phyloP scores from a whole-genome alignment of 805 yeast genomes.

The Saccharomycopsis fermentans region DNA sequence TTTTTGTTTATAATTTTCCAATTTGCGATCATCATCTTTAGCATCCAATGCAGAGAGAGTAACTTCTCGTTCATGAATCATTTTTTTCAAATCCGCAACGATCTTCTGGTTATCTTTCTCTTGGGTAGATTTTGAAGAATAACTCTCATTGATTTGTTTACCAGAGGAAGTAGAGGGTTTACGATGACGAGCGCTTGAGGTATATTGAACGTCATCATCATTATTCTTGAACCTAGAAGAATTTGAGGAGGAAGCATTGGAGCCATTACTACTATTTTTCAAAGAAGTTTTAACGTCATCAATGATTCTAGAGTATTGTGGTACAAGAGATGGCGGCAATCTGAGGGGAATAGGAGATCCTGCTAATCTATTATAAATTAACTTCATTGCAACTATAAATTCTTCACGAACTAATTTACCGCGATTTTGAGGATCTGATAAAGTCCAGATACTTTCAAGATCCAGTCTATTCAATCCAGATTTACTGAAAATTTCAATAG shows the following conservation, averaged over 20 bases:
- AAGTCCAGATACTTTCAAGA: constrained; percentile 83
- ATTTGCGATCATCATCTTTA: constrained; percentile 36
- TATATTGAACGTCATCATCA: constrained; percentile 58
- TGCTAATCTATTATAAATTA: constrained; percentile 81
- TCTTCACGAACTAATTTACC: constrained; percentile 84
- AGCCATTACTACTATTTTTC: not conserved
- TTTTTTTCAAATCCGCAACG: constrained; percentile 48
- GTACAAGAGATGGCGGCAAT: constrained; percentile 82
- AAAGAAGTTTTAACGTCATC: constrained; percentile 64
- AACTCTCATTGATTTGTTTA: constrained; percentile 28
- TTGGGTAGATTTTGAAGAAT: constrained; percentile 22
- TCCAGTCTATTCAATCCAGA: constrained; percentile 82
- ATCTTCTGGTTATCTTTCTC: constrained; percentile 22
- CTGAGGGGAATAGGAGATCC: constrained; percentile 77
- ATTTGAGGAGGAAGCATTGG: not conserved
- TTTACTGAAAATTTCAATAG: constrained; percentile 80
- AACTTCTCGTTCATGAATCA: constrained; percentile 62
- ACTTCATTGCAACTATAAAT: constrained; percentile 95
- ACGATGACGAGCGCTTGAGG: constrained; percentile 52
- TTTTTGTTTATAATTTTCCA: constrained; percentile 20
- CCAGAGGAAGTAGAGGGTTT: constrained; percentile 27
- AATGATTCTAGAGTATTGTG: constrained; percentile 71
- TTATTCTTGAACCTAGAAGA: constrained; percentile 57
- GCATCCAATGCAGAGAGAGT: constrained; percentile 63
- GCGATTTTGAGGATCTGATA: constrained; percentile 71